Evolutionary conservation across 2,329 filamentous ascomycete species (phyloP), one percentile per base, ranked within the genome.

Genomic region (Cercospora zeae-maydis): DNA sequence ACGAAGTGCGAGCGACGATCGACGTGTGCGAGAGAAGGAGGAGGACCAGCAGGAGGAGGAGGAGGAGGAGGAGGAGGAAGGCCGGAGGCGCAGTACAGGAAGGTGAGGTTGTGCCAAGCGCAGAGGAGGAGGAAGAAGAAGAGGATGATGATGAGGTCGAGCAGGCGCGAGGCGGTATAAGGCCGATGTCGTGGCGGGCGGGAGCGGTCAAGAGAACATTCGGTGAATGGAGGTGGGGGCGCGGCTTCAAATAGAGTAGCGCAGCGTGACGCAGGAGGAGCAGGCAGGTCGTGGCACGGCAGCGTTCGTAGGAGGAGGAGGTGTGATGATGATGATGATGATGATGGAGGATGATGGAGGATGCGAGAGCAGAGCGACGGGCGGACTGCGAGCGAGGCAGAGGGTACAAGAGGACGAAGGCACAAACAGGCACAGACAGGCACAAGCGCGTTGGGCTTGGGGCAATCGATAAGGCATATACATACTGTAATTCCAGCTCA

Each of bases 191-290:
- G 34, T 55, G 39, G 24, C 24, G 24, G 24, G 24, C 24, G 24
- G 33, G 55, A 59, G 59, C 63, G 65, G 62, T 63, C 60, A 63
- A 58, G 58, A 27, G 33, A 54, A 52, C 55, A 62, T 37, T 59
- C 63, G 59, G 58, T 54, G 58, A 61, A 55, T 55, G 51, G 58
- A 21, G 45, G 37, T 31, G 30, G 6, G 31, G 30, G 52, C 37
- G 51, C 16, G 30, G 30, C 16, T 53, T 62, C 60, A 54, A 45
- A 37, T 57, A 53, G 57, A 59, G 57, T 58, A 37, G 53, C 27
- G 55, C 24, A 57, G 30, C 7, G 62, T 63, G 52, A 63, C 58
- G 62, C 62, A 63, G 49, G 36, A 21, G 39, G 27, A 27, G 24
- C 24, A 27, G 24, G 24, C 24, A 27, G 24, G 24, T 27, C 24